Base-by-base conservation (phyloP, 768 basidiomycete species). In the Pleurotus tuber-regium region DNA sequence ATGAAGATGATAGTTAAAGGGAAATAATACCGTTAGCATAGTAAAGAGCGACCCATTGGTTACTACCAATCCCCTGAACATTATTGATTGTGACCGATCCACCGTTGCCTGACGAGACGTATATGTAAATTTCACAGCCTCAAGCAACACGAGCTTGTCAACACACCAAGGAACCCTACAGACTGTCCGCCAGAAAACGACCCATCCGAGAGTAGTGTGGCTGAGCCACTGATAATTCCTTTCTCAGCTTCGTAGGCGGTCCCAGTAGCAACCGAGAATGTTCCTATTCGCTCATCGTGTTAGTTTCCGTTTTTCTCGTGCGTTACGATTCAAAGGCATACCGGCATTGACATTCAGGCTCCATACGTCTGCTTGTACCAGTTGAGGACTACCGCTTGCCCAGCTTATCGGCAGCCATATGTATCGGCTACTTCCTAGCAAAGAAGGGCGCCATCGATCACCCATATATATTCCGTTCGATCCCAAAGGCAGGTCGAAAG, bases 371-470 rank as follows among this genome's bases (percentile, higher is more conserved):
- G 79, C 75, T 36, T 70, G 63, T 8, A 82, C 72, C 19, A 84
- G 71, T 60, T 77, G 70, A 19, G 83, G 82, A n/a, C 60, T 55
- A 6, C 82, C 79, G n/a, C 71, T 68, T 4, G 72, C 70, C 76
- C 79, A 84, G 36, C 71, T 71, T 50, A 85, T 62, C 4, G 83
- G 83, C 52, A 77, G 76, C 83, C 82, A 85, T 42, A 83, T 77
- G 63, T 84, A 84, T 42, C 71, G 65, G 58, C 80, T 81, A 57
- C 75, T 79, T 11, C 82, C 82, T 4, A 83, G 70, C 16, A 79
- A 59, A 29, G 64, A 62, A 16, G 80, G 73, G 11, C 79, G 65
- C 83, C 82, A 85, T 43, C 83, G 77, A 61, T 85, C 83, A 36
- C 83, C 82, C 79, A 83, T 82, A 57, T 83, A 85, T 46, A 85